These are phyloP conservation scores for Rhodotorula kratochvilovae DNA, from an alignment of 768 basidiomycete genomes.

Conservation along the genomic window DNA sequence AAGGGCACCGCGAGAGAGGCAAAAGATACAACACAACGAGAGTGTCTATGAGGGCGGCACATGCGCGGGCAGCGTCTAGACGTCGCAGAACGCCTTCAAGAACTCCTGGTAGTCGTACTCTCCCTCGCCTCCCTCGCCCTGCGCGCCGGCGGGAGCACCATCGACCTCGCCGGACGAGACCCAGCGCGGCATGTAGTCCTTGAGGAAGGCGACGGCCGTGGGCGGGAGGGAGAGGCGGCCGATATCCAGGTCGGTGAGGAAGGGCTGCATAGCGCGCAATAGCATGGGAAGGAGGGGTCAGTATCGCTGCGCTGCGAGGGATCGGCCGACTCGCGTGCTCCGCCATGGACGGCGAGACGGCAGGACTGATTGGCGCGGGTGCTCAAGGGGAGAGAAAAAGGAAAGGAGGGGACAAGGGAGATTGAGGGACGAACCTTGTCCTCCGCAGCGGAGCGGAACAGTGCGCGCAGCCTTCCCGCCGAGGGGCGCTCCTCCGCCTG, in stretches of 20 bases:
- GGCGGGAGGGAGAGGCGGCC: conserved; percentile 73
- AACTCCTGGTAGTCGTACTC: conserved; percentile 62
- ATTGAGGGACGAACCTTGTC: conserved; percentile 67
- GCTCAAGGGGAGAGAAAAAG: too few species aligned
- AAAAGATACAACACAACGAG: neutral
- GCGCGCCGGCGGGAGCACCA: neutral
- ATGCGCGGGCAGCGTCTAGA: neutral
- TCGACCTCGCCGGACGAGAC: neutral
- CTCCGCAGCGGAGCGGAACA: conserved; percentile 84
- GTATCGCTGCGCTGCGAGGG: neutral
- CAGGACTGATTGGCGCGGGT: too few species aligned
- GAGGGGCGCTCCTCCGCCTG: conserved; percentile 95
- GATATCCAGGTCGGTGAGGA: conserved; percentile 88
- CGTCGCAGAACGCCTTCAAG: conserved; percentile 67
- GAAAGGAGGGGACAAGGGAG: too few species aligned
- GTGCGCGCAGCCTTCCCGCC: conserved; percentile 80
- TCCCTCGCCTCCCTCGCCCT: conserved; percentile 26
- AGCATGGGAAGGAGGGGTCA: neutral
- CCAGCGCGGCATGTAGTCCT: conserved; percentile 67
- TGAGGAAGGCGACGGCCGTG: conserved; percentile 71
- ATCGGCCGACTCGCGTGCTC: neutral
- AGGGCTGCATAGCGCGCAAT: conserved; percentile 57
- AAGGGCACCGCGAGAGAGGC: too few species aligned
- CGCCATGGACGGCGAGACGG: too few species aligned
- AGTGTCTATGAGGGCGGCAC: neutral